Percentiles rank a stretch among this genome's conserved stretches.
Evolutionary conservation across 2,329 filamentous ascomycete species (phyloP).

Genomic region (Penicillium psychrosexuale): DNA sequence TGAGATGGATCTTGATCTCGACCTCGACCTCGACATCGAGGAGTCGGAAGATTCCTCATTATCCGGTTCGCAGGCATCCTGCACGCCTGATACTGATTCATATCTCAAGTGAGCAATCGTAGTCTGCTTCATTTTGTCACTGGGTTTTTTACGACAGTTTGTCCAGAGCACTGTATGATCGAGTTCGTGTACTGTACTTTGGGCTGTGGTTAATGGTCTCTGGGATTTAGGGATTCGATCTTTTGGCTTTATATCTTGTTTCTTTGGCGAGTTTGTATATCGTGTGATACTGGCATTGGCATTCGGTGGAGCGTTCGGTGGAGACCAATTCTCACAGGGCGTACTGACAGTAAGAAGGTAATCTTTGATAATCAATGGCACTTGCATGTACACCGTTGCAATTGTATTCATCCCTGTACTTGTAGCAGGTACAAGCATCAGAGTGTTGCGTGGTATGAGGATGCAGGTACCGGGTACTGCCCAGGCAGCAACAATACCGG

Average conservation of each 20-base stretch:
- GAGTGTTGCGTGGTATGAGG: background rate
- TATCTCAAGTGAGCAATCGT: constrained; percentile 37
- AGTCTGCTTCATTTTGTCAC: constrained; percentile 15
- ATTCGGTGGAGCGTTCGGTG: background rate
- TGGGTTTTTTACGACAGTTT: constrained; percentile 1
- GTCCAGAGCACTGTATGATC: background rate
- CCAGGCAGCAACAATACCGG: constrained; percentile 25
- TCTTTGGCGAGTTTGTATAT: background rate
- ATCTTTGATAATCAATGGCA: background rate
- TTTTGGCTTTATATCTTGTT: background rate
- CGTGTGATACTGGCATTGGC: background rate
- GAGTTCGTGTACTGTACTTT: constrained; percentile 2
- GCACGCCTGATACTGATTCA: constrained; percentile 35
- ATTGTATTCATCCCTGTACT: background rate
- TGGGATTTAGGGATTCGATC: background rate
- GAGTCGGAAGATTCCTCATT: constrained; percentile 33
- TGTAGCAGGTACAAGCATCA: background rate
- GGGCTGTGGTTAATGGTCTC: background rate
- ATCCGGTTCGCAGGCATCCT: constrained; percentile 31
- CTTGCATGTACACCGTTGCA: background rate
- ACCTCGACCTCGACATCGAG: background rate
- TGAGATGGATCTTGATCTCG: background rate
- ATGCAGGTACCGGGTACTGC: constrained; percentile 2
- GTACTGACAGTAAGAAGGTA: background rate
- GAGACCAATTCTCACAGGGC: background rate